These are phyloP conservation scores for Malus hybrid DNA, from an alignment of 331 rosid species.

Conservation along the genomic window DNA sequence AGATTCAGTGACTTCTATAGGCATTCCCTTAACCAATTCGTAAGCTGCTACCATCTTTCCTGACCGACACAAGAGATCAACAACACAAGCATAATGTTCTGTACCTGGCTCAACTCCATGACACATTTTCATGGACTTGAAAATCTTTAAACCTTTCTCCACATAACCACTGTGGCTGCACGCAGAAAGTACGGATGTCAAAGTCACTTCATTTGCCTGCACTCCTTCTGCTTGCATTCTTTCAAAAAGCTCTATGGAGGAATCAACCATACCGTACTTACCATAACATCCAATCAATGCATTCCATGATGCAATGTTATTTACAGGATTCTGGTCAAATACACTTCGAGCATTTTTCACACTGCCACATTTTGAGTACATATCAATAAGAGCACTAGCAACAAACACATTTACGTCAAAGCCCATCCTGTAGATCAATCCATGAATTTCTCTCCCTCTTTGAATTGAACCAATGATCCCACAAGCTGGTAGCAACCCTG, in stretches of 20 bases:
- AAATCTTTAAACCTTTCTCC: conserved; percentile 48
- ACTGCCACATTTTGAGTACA: conserved; percentile 61
- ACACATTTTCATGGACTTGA: conserved; percentile 41
- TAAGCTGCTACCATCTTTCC: conserved; percentile 61
- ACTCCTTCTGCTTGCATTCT: conserved; percentile 45
- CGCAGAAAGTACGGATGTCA: conserved; percentile 50
- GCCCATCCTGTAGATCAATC: conserved; percentile 42
- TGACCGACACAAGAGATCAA: conserved; percentile 63
- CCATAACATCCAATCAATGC: conserved; percentile 73
- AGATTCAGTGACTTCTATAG: conserved; percentile 42
- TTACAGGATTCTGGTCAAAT: conserved; percentile 32
- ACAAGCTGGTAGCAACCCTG: conserved; percentile 56
- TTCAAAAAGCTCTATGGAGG: conserved; percentile 34
- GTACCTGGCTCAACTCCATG: conserved; percentile 27
- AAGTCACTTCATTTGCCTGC: conserved; percentile 48
- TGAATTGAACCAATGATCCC: conserved; percentile 35
- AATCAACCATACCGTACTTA: conserved; percentile 55
- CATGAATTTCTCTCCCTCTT: conserved; percentile 56
- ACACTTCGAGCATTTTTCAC: conserved; percentile 33
- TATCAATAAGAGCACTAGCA: conserved; percentile 55
- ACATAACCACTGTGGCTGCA: conserved; percentile 66
- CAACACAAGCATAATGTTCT: conserved; percentile 59
- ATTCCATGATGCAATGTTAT: conserved; percentile 55
- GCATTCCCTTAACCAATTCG: conserved; percentile 35
- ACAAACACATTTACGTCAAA: conserved; percentile 37